phyloP scores from a whole-genome alignment of 805 yeast species.

The Saccharomycopsis javanensis region DNA sequence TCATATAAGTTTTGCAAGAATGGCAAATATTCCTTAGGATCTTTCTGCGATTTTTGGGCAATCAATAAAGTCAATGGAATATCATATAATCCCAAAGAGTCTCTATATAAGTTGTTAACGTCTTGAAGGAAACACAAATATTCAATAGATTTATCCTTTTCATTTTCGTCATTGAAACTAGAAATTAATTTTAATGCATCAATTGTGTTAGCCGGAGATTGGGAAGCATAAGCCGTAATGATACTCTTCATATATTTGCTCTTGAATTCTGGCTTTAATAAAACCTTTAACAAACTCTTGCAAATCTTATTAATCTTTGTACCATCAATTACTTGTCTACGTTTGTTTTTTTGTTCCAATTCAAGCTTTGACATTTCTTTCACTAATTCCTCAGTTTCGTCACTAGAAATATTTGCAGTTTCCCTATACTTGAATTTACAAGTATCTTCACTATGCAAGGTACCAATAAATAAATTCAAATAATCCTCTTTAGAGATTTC shows the following conservation, averaged over 20 bases:
- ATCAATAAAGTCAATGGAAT: constrained; percentile 69
- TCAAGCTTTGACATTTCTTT: constrained; percentile 22
- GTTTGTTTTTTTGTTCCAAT: constrained; percentile 25
- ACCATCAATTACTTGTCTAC: constrained; percentile 2
- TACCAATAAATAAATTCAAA: constrained; percentile 78
- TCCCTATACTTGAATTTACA: constrained; percentile 73
- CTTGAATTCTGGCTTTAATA: constrained; percentile 38
- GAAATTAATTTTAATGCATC: constrained; percentile 64
- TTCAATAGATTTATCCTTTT: constrained; percentile 56
- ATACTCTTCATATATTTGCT: constrained; percentile 61
- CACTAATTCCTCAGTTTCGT: constrained; percentile 13
- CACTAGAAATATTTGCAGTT: constrained; percentile 33
- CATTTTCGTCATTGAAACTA: constrained; percentile 35
- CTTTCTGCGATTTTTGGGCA: constrained; percentile 96
- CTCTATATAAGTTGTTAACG: constrained; percentile 69
- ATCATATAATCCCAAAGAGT: constrained; percentile 75
- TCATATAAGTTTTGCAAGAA: constrained; percentile 73
- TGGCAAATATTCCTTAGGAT: constrained; percentile 94
- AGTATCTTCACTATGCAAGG: constrained; percentile 80
- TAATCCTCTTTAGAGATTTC: constrained; percentile 67
- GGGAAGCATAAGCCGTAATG: constrained; percentile 87
- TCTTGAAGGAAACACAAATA: constrained; percentile 89
- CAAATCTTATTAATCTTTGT: constrained; percentile 71
- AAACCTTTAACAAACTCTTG: constrained; percentile 50
- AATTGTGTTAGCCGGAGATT: constrained; percentile 73